phyloP scores from a whole-genome alignment of 192 early-diverging fungal genomes.

The Chytriomyces sp. region DNA sequence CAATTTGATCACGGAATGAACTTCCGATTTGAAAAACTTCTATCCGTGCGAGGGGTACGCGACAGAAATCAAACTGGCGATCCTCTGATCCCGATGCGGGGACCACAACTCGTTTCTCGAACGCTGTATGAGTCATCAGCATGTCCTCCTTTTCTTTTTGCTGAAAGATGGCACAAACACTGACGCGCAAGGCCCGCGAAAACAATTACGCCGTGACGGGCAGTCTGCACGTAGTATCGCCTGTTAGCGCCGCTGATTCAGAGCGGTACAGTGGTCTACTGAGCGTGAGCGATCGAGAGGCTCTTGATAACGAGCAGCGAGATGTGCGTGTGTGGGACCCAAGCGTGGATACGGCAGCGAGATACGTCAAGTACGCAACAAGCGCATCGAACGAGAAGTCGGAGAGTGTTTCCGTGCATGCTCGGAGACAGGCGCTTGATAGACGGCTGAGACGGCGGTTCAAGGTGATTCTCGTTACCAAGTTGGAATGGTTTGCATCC shows the following conservation, averaged over 20 bases:
- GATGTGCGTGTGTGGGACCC: constrained; percentile 6
- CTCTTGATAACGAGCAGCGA: constrained; percentile 9
- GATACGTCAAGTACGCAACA: constrained; percentile 7
- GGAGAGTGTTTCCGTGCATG: background rate
- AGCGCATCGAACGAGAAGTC: background rate
- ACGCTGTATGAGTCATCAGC: background rate
- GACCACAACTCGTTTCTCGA: no score
- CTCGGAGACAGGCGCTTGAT: constrained; percentile 15
- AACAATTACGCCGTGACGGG: constrained; percentile 19
- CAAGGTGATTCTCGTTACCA: constrained; percentile 8
- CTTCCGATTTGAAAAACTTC: no score
- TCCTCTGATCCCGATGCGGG: no score
- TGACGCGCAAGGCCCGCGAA: background rate
- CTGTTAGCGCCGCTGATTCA: background rate
- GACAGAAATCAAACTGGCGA: no score
- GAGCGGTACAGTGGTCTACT: constrained; percentile 11
- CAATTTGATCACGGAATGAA: no score
- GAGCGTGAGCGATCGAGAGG: background rate
- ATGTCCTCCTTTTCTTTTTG: background rate
- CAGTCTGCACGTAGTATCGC: constrained; percentile 10
- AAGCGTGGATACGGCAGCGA: background rate
- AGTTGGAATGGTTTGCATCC: constrained; percentile 1
- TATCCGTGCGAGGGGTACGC: no score
- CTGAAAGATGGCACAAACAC: background rate
- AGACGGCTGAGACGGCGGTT: constrained; percentile 10